phyloP scores from a whole-genome alignment of 805 yeast species.

The Nakazawaea siamensis region DNA sequence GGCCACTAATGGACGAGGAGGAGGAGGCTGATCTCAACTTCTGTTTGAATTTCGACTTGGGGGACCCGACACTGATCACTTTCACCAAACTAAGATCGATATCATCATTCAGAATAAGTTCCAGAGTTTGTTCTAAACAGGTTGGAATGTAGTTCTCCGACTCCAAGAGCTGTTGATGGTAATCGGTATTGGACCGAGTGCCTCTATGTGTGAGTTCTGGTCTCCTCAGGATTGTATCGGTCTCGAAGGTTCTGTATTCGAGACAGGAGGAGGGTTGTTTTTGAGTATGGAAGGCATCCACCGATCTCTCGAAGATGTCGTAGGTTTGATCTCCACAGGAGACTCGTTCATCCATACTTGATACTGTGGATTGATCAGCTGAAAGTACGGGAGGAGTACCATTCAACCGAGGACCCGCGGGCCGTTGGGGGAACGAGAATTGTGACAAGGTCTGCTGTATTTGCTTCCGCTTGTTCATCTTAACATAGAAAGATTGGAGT shows the following conservation, averaged over 20 bases:
- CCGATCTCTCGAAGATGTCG: constrained; percentile 5
- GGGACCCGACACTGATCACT: constrained; percentile 34
- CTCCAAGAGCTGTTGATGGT: neutral
- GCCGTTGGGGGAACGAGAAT: neutral
- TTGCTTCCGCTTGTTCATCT: neutral
- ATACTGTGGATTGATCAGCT: too few species aligned
- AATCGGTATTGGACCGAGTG: too few species aligned
- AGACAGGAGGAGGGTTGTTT: too few species aligned
- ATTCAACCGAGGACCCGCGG: too few species aligned
- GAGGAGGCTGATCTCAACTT: too few species aligned
- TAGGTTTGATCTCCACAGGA: too few species aligned
- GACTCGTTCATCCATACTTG: too few species aligned
- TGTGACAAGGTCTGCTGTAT: neutral
- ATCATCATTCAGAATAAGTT: constrained; percentile 45
- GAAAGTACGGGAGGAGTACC: too few species aligned
- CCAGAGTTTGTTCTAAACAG: constrained; percentile 70
- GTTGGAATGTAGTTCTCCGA: constrained; percentile 72
- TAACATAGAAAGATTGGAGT: neutral
- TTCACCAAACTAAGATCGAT: constrained; percentile 64
- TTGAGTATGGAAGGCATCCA: constrained; percentile 1
- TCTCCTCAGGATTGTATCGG: neutral
- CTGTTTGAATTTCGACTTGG: too few species aligned
- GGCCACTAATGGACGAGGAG: too few species aligned
- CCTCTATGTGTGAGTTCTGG: too few species aligned
- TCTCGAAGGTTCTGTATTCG: constrained; percentile 1